Evolutionary conservation across 768 basidiomycete species (phyloP), one percentile per base, ranked within the genome.

Genomic region (Rhodocollybia butyracea): DNA sequence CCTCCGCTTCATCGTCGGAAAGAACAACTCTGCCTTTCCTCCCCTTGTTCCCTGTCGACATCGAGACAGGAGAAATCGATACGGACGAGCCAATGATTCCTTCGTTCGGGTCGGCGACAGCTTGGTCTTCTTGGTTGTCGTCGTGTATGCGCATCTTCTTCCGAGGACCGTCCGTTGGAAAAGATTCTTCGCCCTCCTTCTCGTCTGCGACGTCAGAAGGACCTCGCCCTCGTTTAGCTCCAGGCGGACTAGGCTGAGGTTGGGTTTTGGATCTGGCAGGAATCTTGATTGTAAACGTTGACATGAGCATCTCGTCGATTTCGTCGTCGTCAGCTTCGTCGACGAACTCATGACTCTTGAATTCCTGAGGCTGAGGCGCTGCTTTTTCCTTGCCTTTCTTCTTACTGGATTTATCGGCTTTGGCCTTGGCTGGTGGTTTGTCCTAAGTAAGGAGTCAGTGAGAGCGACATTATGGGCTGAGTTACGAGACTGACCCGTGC

Each of bases 321-420:
- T 26, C 59, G 57, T 29, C 64, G 65, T 68, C 71, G 26, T 61
- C 60, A 29, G 69, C 67, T 19, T 67, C 63, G 19, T 63, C 64
- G 32, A 79, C 71, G 51, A 75, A 73, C 59, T 77, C 77, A n/a
- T 68, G 64, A 59, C 76, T 79, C 59, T 75, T n/a, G n/a, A n/a
- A n/a, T n/a, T n/a, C n/a, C n/a, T n/a, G n/a, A 15, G n/a, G 39
- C 8, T 76, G 69, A 72, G 76, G 5, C 59, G 64, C 47, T 72
- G 68, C 56, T 67, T 66, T 52, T 66, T 64, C 34, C 65, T 64
- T 24, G 58, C 60, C 38, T 62, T 68, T 34, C 61, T 68, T 46
- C 73, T 71, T 50, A 30, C 12, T 31, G 7, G 15, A 4, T 15
- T 12, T 24, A 52, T 21, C 22, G 7, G 26, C 13, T 7, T 30